Evolutionary conservation across 2,329 filamentous ascomycete genomes (phyloP).

Genomic region (Claviceps monticola): DNA sequence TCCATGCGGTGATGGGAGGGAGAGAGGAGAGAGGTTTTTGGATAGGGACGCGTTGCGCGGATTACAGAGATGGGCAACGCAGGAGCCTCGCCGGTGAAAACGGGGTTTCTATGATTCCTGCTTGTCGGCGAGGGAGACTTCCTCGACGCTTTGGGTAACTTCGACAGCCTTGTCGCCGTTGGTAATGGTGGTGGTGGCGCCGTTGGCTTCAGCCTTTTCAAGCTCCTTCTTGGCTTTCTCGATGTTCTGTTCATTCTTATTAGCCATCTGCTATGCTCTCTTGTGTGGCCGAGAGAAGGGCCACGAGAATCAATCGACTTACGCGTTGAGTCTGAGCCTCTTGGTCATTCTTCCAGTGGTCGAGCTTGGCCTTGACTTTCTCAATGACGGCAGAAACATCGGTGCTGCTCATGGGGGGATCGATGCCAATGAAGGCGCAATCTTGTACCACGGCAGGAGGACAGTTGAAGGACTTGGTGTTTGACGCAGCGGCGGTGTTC

Average conservation of each 20-base stretch:
- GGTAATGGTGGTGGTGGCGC: conserved; percentile 27
- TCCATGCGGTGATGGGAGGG: too few relatives aligned
- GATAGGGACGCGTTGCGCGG: too few relatives aligned
- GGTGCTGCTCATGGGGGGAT: conserved; percentile 73
- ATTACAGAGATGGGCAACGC: not conserved
- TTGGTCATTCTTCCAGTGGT: conserved; percentile 85
- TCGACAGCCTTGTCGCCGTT: conserved; percentile 41
- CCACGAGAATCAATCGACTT: conserved; percentile 22
- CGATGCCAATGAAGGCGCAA: conserved; percentile 68
- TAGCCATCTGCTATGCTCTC: not conserved
- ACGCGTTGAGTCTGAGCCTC: conserved; percentile 81
- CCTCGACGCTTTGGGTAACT: conserved; percentile 36
- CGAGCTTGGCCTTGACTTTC: conserved; percentile 86
- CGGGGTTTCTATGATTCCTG: conserved; percentile 25
- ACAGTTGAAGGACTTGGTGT: conserved; percentile 57
- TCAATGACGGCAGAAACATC: conserved; percentile 70
- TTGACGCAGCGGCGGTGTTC: conserved; percentile 31
- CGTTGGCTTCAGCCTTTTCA: conserved; percentile 43
- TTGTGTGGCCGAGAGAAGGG: not conserved
- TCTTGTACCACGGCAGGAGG: conserved; percentile 88
- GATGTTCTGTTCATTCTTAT: conserved; percentile 58
- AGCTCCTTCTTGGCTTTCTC: conserved; percentile 95
- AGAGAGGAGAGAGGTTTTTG: not conserved
- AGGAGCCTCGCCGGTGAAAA: not conserved
- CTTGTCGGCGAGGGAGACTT: conserved; percentile 39